Evolutionary conservation across 2,329 filamentous ascomycete species (phyloP).

Genomic region (Colletotrichum tanaceti): DNA sequence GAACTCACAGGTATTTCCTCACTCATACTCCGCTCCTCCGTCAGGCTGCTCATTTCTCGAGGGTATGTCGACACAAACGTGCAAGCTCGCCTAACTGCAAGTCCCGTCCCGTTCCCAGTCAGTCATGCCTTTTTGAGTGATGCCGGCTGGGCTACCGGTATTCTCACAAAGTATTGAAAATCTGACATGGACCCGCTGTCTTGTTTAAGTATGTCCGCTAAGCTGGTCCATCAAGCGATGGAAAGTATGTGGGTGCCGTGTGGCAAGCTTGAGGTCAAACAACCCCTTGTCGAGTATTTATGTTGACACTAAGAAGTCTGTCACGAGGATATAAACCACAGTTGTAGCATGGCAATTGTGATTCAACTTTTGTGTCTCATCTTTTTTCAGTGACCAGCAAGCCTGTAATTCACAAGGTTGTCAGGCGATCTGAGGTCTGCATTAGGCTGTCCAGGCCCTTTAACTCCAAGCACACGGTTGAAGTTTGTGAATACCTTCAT

Average conservation of each 20-base stretch:
- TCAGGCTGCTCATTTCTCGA: conserved; percentile 49
- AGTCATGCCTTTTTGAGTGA: conserved; percentile 45
- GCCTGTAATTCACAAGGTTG: too few relatives aligned
- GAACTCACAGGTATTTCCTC: conserved; percentile 45
- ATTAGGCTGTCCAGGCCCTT: conserved; percentile 51
- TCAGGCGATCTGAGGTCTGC: conserved; percentile 37
- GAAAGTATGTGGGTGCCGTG: conserved; percentile 43
- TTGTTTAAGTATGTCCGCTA: too few relatives aligned
- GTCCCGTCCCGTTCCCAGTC: conserved; percentile 42
- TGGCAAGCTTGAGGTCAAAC: too few relatives aligned
- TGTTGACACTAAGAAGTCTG: too few relatives aligned
- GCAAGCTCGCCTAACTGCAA: conserved; percentile 45
- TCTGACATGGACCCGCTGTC: too few relatives aligned
- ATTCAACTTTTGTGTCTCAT: too few relatives aligned
- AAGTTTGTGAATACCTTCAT: conserved; percentile 28
- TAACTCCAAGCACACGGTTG: conserved; percentile 23
- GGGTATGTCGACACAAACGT: conserved; percentile 47
- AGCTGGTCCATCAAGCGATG: conserved; percentile 48
- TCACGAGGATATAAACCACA: too few relatives aligned
- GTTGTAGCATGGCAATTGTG: too few relatives aligned
- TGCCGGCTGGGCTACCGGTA: too few relatives aligned
- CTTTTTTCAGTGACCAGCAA: too few relatives aligned
- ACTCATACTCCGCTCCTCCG: conserved; percentile 49
- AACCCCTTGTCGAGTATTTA: too few relatives aligned
- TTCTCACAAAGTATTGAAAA: too few relatives aligned